These are phyloP conservation scores for Trypethelium eluteriae DNA, from an alignment of 495 filamentous ascomycete species.

Conservation along the genomic window DNA sequence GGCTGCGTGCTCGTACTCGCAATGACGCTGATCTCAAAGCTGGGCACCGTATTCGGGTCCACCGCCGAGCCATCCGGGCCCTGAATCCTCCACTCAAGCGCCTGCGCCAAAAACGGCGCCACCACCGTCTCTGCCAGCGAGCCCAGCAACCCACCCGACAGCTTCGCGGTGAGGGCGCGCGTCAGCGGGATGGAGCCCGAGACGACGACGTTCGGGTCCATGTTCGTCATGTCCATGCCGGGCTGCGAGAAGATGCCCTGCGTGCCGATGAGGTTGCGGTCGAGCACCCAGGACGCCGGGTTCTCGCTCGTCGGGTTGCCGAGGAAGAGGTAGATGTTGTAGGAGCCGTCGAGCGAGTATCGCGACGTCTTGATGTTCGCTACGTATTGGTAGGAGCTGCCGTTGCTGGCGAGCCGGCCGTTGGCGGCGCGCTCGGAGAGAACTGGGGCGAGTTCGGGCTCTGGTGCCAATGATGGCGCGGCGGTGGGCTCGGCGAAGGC, in stretches of 20 bases:
- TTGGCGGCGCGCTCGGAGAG: neutral
- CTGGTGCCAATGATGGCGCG: neutral
- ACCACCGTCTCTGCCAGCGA: conserved; percentile 11
- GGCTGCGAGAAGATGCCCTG: conserved; percentile 24
- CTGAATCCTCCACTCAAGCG: conserved; percentile 22
- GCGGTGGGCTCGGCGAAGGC: neutral
- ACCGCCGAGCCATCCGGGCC: conserved; percentile 22
- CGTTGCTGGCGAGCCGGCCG: conserved; percentile 17
- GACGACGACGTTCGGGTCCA: conserved; percentile 14
- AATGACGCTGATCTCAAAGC: conserved; percentile 24
- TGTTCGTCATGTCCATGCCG: conserved; percentile 12
- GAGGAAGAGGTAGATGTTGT: conserved; percentile 28
- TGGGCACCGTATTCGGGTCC: conserved; percentile 18
- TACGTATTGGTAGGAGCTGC: conserved; percentile 27
- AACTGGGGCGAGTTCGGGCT: conserved; percentile 12
- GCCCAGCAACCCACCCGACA: conserved; percentile 15
- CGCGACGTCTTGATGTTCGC: conserved; percentile 29
- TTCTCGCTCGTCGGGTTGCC: conserved; percentile 18
- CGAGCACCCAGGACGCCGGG: conserved; percentile 19
- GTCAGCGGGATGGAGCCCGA: conserved; percentile 26
- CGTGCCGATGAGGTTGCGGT: conserved; percentile 24
- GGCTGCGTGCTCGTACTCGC: conserved; percentile 20
- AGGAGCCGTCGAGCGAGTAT: conserved; percentile 28
- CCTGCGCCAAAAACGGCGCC: conserved; percentile 19
- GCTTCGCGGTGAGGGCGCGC: conserved; percentile 16